Evolutionary conservation across 1,284 basidiomycete species (phyloP), one percentile per base, ranked within the genome.

Genomic region (Clitocybe nebularis): DNA sequence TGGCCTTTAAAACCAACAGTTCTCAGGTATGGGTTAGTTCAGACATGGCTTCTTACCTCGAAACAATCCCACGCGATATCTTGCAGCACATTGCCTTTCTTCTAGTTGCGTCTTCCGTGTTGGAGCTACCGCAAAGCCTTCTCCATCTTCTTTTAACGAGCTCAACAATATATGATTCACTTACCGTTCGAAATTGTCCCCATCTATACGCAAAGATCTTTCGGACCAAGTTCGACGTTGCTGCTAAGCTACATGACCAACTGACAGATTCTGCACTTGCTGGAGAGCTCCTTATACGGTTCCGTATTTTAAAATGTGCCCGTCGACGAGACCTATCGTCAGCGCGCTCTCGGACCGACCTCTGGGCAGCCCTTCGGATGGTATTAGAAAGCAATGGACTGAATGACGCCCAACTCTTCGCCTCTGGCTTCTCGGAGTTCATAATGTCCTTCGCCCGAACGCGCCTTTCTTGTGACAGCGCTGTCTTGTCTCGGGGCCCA

Each of bases 161-260:
- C 41, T 70, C 68, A 1, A 55, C 61, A 0, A 53, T 84, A 9
- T 60, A 78, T 41, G 55, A 59, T 19, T 57, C 66, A 3, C 67
- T 86, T 9, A 66, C 63, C 44, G 39, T 68, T 40, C 48, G 54
- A 7, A 49, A 60, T 14, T 77, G 75, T 38, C 75, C 82, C 0
- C 68, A 78, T 36, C 67, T 87, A 25, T 87, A 85, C 54, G 79
- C 81, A 5, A 58, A 64, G 41, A 67, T 86, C 4, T 88, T 81
- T 56, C 64, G 66, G 9, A 56, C 60, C 16, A 69, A 64, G 42
- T 86, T 84, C 48, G 81, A 84, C 54, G 52, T 60, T n/a, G 53
- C 48, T 0, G 65, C 69, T 0, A 55, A 61, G n/a, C 48, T 57
- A 41, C 65, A 75, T 13, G 56, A 43, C 37, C 45, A 24, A 2